phyloP scores from a whole-genome alignment of 192 early-diverging fungal species.

The Podila minutissima region DNA sequence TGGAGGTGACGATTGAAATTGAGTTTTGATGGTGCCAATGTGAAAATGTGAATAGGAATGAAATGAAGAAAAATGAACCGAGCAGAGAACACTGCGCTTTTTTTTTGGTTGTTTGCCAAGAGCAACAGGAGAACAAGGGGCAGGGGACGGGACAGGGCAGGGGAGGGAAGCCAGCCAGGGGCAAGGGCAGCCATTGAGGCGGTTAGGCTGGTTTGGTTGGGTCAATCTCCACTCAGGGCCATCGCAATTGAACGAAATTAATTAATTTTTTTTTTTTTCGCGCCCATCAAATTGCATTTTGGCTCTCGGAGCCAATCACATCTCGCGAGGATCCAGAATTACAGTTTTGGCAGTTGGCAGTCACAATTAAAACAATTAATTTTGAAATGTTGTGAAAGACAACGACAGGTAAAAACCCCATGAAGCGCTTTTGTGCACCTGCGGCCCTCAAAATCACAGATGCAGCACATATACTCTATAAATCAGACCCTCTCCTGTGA shows the following conservation, averaged over 20 bases:
- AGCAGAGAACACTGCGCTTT: neutral
- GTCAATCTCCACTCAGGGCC: neutral
- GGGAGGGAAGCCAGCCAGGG: neutral
- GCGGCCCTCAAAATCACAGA: neutral
- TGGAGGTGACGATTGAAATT: neutral
- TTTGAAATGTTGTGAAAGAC: too few relatives aligned
- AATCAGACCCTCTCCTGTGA: neutral
- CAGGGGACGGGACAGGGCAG: neutral
- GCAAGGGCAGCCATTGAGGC: neutral
- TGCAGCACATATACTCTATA: neutral
- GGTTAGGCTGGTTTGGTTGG: neutral
- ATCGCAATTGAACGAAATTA: neutral
- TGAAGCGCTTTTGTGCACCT: too few relatives aligned
- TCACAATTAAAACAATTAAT: too few relatives aligned
- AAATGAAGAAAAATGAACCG: conserved; percentile 2
- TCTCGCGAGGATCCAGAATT: too few relatives aligned
- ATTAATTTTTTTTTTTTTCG: too few relatives aligned
- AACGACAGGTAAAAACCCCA: too few relatives aligned
- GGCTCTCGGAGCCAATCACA: too few relatives aligned
- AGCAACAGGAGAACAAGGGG: too few relatives aligned
- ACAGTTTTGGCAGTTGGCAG: too few relatives aligned
- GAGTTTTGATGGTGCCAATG: neutral
- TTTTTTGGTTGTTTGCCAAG: neutral
- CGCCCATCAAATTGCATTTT: too few relatives aligned
- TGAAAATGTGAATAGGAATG: neutral